A percentile compares a stretch with the other conserved stretches of the same genome.
Evolutionary conservation across 208 protist genomes (phyloP).

Genomic region (Trypanosoma brucei): DNA sequence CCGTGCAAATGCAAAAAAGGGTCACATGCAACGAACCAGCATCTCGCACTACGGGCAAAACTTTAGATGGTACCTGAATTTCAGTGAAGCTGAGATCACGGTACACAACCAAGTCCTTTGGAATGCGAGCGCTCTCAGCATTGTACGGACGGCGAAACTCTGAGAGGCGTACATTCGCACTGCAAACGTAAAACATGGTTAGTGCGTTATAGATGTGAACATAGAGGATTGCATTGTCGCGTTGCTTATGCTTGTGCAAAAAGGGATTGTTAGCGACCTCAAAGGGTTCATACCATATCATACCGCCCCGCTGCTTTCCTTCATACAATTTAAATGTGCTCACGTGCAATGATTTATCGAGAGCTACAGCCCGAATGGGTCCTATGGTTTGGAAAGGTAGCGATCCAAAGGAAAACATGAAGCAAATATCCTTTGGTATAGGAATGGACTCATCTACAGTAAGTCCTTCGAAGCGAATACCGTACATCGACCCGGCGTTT

Average conservation of each 20-base stretch:
- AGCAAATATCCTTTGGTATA: slow-evolving; percentile 65
- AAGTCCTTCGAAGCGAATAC: slow-evolving; percentile 83
- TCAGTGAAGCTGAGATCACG: slow-evolving; percentile 73
- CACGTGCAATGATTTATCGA: slow-evolving; percentile 40
- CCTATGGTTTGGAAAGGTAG: slow-evolving; percentile 78
- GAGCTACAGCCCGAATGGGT: slow-evolving; percentile 37
- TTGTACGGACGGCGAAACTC: slow-evolving; percentile 73
- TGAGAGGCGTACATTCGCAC: slow-evolving; percentile 44
- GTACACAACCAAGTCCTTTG: slow-evolving; percentile 70
- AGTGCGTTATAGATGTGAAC: slow-evolving; percentile 84
- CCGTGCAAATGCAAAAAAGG: slow-evolving; percentile 61
- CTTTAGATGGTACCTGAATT: slow-evolving; percentile 51
- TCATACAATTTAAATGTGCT: slow-evolving; percentile 64
- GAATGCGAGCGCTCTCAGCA: slow-evolving; percentile 42
- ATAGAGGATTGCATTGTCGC: slow-evolving; percentile 46
- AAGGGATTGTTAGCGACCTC: slow-evolving; percentile 34
- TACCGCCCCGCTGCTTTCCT: slow-evolving; percentile 34
- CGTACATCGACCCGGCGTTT: slow-evolving; percentile 51
- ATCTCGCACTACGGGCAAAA: slow-evolving; percentile 67
- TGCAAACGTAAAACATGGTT: slow-evolving; percentile 87
- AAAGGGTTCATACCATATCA: slow-evolving; percentile 82
- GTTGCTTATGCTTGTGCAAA: slow-evolving; percentile 63
- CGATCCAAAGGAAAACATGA: slow-evolving; percentile 83
- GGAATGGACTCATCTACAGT: slow-evolving; percentile 59
- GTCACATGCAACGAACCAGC: slow-evolving; percentile 83